Conservation (phyloP, 2,329 filamentous ascomycete genomes). For the Aspergillus ibericus region DNA sequence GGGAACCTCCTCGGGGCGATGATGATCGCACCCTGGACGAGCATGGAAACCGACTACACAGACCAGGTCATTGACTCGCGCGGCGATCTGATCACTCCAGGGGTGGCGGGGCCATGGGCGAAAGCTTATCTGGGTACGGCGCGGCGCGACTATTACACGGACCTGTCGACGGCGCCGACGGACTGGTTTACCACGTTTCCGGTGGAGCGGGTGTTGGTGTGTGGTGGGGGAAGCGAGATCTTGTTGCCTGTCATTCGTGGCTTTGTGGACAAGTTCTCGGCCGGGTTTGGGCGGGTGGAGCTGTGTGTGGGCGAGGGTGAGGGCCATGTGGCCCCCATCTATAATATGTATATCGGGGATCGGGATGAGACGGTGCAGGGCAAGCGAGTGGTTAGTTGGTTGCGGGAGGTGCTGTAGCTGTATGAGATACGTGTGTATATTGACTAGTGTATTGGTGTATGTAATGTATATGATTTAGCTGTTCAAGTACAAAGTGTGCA, state of each 20-base stretch:
- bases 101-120: slow-evolving; percentile 48
- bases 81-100: slow-evolving; percentile 52
- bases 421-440: not conserved
- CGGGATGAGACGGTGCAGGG: slow-evolving; percentile 41
- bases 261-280: slow-evolving; percentile 50
- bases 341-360: slow-evolving; percentile 39
- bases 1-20: slow-evolving; percentile 52
- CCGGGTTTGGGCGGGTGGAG: slow-evolving; percentile 30
- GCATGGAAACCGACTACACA: slow-evolving; percentile 49
- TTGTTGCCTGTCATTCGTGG: slow-evolving; percentile 57
- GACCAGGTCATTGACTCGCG: slow-evolving; percentile 48
- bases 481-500: no score
- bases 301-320: slow-evolving; percentile 40
- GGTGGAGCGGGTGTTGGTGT: slow-evolving; percentile 53
- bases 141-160: slow-evolving; percentile 53
- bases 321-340: slow-evolving; percentile 45
- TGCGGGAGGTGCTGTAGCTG: slow-evolving; percentile 26
- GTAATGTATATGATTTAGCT: no score
- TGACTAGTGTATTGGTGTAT: no score
- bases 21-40: slow-evolving; percentile 60
- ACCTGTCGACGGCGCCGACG: slow-evolving; percentile 50
- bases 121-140: slow-evolving; percentile 48
- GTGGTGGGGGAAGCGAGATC: slow-evolving; percentile 57
- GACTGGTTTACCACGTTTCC: slow-evolving; percentile 57
- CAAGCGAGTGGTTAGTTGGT: slow-evolving; percentile 38